Conservation (phyloP, 2,329 filamentous ascomycete genomes). For the Penicillium sp. region DNA sequence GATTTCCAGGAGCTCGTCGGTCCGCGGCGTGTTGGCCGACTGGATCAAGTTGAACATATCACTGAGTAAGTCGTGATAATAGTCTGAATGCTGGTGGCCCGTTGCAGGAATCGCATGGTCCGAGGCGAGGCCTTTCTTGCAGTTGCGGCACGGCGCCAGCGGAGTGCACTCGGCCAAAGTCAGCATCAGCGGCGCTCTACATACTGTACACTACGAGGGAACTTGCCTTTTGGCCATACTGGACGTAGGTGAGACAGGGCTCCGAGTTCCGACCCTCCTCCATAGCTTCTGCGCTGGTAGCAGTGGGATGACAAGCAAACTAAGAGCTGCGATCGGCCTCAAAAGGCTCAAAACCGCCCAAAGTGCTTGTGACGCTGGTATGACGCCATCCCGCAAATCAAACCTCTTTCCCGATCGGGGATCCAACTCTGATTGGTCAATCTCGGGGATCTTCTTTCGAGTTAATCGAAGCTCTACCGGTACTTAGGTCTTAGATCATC, state of each 20-base stretch:
- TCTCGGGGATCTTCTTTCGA: background rate
- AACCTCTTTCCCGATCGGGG: too few species aligned
- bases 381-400: background rate
- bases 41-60: constrained; percentile 35
- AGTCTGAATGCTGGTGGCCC: constrained; percentile 11
- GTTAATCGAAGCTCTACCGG: too few species aligned
- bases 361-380: background rate
- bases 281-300: background rate
- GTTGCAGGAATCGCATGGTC: background rate
- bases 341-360: background rate
- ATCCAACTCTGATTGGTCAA: background rate
- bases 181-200: background rate
- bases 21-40: constrained; percentile 24
- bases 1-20: constrained; percentile 30
- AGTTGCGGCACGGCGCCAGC: background rate
- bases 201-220: background rate
- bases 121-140: background rate
- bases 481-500: too few species aligned
- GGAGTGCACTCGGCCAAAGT: background rate
- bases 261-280: background rate
- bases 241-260: background rate
- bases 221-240: background rate
- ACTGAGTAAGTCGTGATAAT: constrained; percentile 34
- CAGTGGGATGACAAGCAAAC: background rate
- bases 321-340: background rate